Evolutionary conservation across 2,329 filamentous ascomycete species (phyloP).

Genomic region (Xylaria polymorpha): DNA sequence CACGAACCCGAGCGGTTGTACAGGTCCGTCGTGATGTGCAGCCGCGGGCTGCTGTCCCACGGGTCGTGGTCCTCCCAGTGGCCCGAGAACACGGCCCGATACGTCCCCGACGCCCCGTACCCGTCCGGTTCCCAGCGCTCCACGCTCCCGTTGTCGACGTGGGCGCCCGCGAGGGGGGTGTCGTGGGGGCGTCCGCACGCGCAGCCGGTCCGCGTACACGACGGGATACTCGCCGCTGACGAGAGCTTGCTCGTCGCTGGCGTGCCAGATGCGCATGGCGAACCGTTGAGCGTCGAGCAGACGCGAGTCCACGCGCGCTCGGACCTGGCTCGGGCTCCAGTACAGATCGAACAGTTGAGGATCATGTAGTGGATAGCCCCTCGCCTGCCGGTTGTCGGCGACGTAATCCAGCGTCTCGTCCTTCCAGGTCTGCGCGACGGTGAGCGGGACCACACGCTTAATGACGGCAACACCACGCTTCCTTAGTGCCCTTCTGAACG

Average conservation of each 20-base stretch:
- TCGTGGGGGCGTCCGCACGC: conserved; percentile 77
- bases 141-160: conserved; percentile 79
- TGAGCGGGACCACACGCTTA: conserved; percentile 71
- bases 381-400: conserved; percentile 67
- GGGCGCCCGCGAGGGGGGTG: conserved; percentile 75
- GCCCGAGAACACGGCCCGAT: conserved; percentile 78
- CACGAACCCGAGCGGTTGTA: conserved; percentile 86
- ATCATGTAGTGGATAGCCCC: conserved; percentile 70
- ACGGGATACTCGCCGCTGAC: conserved; percentile 68
- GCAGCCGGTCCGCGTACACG: conserved; percentile 76
- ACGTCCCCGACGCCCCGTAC: conserved; percentile 75
- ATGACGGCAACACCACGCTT: conserved; percentile 74
- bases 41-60: conserved; percentile 78
- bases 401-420: conserved; percentile 74
- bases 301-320: conserved; percentile 72
- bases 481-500: conserved; percentile 53
- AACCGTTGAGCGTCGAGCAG: conserved; percentile 71
- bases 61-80: conserved; percentile 84
- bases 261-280: conserved; percentile 72
- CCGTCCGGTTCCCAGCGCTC: conserved; percentile 80
- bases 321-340: conserved; percentile 76
- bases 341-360: conserved; percentile 80
- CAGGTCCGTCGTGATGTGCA: conserved; percentile 77
- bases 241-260: conserved; percentile 58
- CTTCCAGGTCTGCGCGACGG: conserved; percentile 73